Conservation (phyloP, 345 rosid species). For the Excoecaria agallocha region DNA sequence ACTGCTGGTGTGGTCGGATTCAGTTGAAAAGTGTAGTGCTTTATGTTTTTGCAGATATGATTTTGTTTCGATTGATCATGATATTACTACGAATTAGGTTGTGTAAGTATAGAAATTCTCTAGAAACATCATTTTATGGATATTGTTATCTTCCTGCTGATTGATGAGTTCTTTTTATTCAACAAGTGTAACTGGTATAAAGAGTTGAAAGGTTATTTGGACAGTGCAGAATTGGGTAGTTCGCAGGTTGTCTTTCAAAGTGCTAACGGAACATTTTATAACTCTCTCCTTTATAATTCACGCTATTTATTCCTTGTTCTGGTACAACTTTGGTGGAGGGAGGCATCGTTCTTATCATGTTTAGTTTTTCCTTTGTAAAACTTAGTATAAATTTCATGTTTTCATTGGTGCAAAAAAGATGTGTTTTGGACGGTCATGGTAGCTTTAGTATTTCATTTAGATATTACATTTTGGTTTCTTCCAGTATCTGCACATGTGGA, state of each 20-base stretch:
- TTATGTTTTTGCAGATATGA: not conserved
- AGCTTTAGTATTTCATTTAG: not conserved
- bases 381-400: not conserved
- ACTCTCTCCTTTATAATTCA: not conserved
- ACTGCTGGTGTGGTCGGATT: not conserved
- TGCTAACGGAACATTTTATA: too few relatives aligned
- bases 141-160: too few relatives aligned
- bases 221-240: too few relatives aligned
- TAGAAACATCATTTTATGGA: too few relatives aligned
- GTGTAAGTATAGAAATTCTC: too few relatives aligned
- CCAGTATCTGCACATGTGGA: not conserved
- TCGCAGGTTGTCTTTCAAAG: too few relatives aligned
- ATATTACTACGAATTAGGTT: not conserved
- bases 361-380: not conserved
- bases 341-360: not conserved
- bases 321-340: not conserved
- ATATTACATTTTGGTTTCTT: not conserved
- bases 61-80: not conserved
- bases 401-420: not conserved
- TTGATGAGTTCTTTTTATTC: too few relatives aligned
- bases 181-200: too few relatives aligned
- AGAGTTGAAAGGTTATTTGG: too few relatives aligned
- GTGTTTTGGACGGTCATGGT: not conserved
- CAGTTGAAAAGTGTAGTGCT: not conserved
- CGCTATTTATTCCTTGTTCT: not conserved